Evolutionary conservation across 805 yeast species (phyloP).

Genomic region (Teunomyces kruisii): DNA sequence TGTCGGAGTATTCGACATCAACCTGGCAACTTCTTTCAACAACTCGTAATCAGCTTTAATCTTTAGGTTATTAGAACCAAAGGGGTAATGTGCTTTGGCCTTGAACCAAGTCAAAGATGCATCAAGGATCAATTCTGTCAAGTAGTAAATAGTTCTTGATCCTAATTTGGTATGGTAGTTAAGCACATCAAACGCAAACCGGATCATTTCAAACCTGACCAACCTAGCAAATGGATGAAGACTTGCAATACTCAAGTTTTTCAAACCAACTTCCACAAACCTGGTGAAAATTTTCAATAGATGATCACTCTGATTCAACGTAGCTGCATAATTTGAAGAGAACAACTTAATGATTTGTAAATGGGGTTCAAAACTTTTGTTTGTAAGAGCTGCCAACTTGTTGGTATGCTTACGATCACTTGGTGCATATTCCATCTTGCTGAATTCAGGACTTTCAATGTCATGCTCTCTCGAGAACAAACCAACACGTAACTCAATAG

Average conservation of each 20-base stretch:
- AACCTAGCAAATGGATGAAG: slow-evolving; percentile 80
- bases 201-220: slow-evolving; percentile 69
- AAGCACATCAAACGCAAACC: slow-evolving; percentile 65
- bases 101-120: slow-evolving; percentile 82
- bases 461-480: slow-evolving; percentile 61
- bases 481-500: slow-evolving; percentile 62
- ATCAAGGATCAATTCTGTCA: slow-evolving; percentile 56
- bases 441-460: slow-evolving; percentile 55
- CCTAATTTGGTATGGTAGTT: slow-evolving; percentile 52
- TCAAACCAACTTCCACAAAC: slow-evolving; percentile 56
- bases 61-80: slow-evolving; percentile 75
- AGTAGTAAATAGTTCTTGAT: slow-evolving; percentile 42
- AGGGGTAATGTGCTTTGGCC: slow-evolving; percentile 65
- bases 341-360: slow-evolving; percentile 64
- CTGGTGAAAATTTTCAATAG: slow-evolving; percentile 67
- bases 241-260: slow-evolving; percentile 57
- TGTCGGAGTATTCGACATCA: slow-evolving; percentile 21
- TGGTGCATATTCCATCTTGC: slow-evolving; percentile 87
- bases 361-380: slow-evolving; percentile 63
- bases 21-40: slow-evolving; percentile 51
- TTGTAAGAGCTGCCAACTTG: slow-evolving; percentile 49
- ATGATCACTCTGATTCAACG: slow-evolving; percentile 68
- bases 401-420: slow-evolving; percentile 63
- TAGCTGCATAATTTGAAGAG: slow-evolving; percentile 76
- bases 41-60: slow-evolving; percentile 66